A percentile compares a stretch with the other conserved stretches of the same genome.
These are phyloP conservation scores for Pyrenophora tritici-repentis DNA, from an alignment of 2,329 filamentous ascomycete species.

Conservation along the genomic window DNA sequence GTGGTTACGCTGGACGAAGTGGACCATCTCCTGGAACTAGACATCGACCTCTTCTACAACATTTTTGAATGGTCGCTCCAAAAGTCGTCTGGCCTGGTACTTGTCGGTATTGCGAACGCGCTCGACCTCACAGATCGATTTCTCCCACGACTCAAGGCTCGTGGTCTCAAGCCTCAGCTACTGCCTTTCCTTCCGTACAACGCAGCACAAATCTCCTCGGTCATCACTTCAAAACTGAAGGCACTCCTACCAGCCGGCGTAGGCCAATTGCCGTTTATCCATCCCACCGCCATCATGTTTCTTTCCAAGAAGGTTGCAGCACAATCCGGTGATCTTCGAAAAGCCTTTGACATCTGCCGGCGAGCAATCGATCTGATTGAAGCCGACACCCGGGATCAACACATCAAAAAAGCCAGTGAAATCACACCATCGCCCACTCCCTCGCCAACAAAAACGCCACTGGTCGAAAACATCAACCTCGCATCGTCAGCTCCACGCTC, in stretches of 20 bases:
- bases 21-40: conserved; percentile 87
- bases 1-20: conserved; percentile 94
- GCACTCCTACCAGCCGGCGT: conserved; percentile 67
- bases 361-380: conserved; percentile 89
- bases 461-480: conserved; percentile 81
- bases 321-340: conserved; percentile 91
- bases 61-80: conserved; percentile 97
- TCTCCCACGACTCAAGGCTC: conserved; percentile 87
- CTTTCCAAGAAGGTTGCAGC: conserved; percentile 93
- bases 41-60: conserved; percentile 85
- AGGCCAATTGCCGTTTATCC: conserved; percentile 81
- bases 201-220: conserved; percentile 80
- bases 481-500: conserved; percentile 56
- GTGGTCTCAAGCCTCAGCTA: conserved; percentile 86
- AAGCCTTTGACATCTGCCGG: conserved; percentile 92
- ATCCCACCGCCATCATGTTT: conserved; percentile 90
- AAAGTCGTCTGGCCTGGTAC: conserved; percentile 74
- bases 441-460: conserved; percentile 74
- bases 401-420: conserved; percentile 63
- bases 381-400: conserved; percentile 75
- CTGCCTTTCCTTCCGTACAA: conserved; percentile 94
- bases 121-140: conserved; percentile 95
- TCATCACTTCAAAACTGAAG: conserved; percentile 82
- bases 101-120: conserved; percentile 95
- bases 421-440: conserved; percentile 54